These are phyloP conservation scores for Paraphaeosphaeria sporulosa DNA, from an alignment of 2,329 filamentous ascomycete species.

Conservation along the genomic window DNA sequence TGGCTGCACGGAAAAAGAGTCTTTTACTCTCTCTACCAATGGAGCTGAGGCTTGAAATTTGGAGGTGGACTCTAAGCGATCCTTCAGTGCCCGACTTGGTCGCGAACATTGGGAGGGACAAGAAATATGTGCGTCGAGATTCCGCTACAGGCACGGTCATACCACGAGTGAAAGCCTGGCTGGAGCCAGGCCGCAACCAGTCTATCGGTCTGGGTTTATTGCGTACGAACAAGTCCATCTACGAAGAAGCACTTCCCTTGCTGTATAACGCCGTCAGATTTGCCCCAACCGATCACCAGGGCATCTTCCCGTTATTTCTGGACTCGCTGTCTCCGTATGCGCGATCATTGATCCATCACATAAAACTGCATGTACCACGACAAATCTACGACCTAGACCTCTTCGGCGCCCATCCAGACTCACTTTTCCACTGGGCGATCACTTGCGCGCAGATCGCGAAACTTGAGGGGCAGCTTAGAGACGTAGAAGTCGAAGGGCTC, in stretches of 20 bases:
- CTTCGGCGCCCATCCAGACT: conserved; percentile 13
- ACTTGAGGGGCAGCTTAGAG: conserved; percentile 20
- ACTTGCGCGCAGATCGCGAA: conserved; percentile 36
- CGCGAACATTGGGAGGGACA: conserved; percentile 23
- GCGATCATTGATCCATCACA: conserved; percentile 25
- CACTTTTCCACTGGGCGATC: conserved; percentile 32
- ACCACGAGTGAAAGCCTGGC: conserved; percentile 15
- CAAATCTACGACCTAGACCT: conserved; percentile 5
- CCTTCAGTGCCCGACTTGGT: conserved; percentile 16
- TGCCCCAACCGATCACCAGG: conserved; percentile 20
- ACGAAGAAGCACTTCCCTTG: conserved; percentile 36
- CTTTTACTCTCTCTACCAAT: conserved; percentile 30
- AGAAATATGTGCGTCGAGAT: background rate
- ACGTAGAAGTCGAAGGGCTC: conserved; percentile 26
- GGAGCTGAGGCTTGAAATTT: conserved; percentile 35
- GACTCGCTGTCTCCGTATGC: conserved; percentile 23
- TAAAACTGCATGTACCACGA: conserved; percentile 20
- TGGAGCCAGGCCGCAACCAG: conserved; percentile 7
- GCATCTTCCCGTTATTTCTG: conserved; percentile 32
- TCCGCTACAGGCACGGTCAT: background rate
- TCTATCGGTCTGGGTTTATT: conserved; percentile 24
- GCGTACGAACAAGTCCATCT: conserved; percentile 24
- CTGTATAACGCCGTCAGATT: conserved; percentile 30
- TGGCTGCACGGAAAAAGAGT: conserved; percentile 17
- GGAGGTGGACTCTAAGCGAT: conserved; percentile 28